Evolutionary conservation across 495 filamentous ascomycete genomes (phyloP), one percentile per base, ranked within the genome.

Genomic region (Lasiosphaeris hirsuta): DNA sequence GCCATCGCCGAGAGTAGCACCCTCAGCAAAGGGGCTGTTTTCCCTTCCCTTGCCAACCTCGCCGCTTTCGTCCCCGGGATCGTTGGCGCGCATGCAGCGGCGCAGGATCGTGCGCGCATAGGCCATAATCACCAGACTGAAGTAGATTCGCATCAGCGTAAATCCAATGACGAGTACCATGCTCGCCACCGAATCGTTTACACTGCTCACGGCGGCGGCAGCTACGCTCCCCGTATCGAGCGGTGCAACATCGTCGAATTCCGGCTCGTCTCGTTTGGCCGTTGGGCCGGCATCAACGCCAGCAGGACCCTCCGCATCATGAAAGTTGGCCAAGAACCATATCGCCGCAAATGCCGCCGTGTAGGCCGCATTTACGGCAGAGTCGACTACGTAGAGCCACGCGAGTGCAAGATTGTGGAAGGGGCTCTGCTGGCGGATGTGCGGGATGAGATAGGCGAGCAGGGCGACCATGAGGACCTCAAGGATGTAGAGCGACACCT

Each of bases 401-500:
- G 87, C 85, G 57, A 91, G 83, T 8, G 80, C 79, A 19, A 91
- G 75, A 65, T 82, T 86, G 60, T 89, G 79, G 38, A 90, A 74
- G 4, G 89, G 86, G 6, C 76, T 80, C 59, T 85, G 84, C 59
- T 81, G 81, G 51, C 86, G 86, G 61, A 91, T 85, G 59, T 89
- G 83, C 4, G 87, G 85, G 54, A 85, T 79, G 38, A 93, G 84
- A 54, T 81, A 73, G 23, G 78, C 71, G 48, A 85, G 75, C 33
- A 85, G 64, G 53, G 75, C 76, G 58, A 94, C 84, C 33, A 84
- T 82, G 61, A 82, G 30, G 35, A 92, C 69, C n/a, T 86, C 90
- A 78, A 92, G 90, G 37, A 95, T 79, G 81, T 95, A 96, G 82
- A 88, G 86, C 19, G 83, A 86, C 59, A 91, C 75, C 66, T 91